Conservation (phyloP, 176 grass and related monocot genomes). For the Oryza glaberrima region DNA sequence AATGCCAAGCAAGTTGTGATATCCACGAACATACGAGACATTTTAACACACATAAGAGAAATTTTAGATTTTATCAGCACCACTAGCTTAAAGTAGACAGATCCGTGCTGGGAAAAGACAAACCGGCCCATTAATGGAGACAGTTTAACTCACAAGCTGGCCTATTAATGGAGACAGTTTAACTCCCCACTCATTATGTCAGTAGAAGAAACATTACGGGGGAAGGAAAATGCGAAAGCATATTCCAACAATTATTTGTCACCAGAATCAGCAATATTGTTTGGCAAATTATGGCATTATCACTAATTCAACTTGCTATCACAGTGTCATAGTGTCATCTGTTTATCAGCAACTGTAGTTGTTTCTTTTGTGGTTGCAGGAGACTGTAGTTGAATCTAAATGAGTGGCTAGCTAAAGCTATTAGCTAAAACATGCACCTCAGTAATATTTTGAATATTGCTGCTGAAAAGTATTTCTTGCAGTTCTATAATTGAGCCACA, state of each 20-base stretch:
- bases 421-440: background rate
- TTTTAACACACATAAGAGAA: background rate
- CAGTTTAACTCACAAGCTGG: background rate
- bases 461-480: slow-evolving; percentile 13
- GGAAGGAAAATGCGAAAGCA: slow-evolving; percentile 25
- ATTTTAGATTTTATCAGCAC: slow-evolving; percentile 14
- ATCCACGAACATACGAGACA: background rate
- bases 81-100: slow-evolving; percentile 16
- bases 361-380: background rate
- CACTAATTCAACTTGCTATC: slow-evolving; percentile 3
- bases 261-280: background rate
- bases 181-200: background rate
- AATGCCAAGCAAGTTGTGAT: background rate
- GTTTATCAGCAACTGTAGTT: background rate
- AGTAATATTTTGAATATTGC: background rate
- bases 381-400: slow-evolving; percentile 6
- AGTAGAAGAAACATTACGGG: background rate
- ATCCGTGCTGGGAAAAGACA: background rate
- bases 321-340: background rate
- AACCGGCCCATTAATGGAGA: background rate
- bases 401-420: background rate
- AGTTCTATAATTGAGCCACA: background rate
- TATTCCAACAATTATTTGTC: slow-evolving; percentile 23
- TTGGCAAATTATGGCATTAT: background rate
- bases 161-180: background rate